These are phyloP conservation scores for Neonectria hederae DNA, from an alignment of 2,329 filamentous ascomycete genomes.

Conservation along the genomic window DNA sequence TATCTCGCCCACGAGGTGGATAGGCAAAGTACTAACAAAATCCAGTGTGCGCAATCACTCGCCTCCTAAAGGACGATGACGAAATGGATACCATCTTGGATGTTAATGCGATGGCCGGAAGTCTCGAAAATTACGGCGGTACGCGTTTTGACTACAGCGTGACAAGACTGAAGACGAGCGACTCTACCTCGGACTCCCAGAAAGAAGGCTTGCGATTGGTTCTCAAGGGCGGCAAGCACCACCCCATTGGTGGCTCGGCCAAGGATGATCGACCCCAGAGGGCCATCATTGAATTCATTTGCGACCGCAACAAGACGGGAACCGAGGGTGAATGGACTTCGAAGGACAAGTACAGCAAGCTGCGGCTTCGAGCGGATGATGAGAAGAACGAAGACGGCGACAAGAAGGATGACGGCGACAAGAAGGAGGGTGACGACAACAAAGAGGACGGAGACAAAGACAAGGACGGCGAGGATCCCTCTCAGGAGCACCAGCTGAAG, in stretches of 20 bases:
- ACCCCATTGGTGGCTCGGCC: constrained; percentile 57
- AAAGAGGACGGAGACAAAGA: constrained; percentile 47
- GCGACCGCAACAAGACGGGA: constrained; percentile 76
- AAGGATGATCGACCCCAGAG: constrained; percentile 69
- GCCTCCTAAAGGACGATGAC: constrained; percentile 61
- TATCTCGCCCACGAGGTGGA: background rate
- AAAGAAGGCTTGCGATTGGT: constrained; percentile 78
- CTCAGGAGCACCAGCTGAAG: constrained; percentile 61
- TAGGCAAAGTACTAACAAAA: constrained; percentile 17
- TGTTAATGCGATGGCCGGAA: constrained; percentile 79
- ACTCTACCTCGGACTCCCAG: constrained; percentile 70
- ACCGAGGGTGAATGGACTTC: constrained; percentile 74
- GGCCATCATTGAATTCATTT: constrained; percentile 86
- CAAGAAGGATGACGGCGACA: constrained; percentile 39
- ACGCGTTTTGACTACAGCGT: constrained; percentile 70
- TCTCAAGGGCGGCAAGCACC: constrained; percentile 68
- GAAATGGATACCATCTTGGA: constrained; percentile 60
- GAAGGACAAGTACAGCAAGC: constrained; percentile 60
- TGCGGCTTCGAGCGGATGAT: constrained; percentile 44
- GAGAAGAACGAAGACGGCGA: constrained; percentile 37
- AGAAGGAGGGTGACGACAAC: constrained; percentile 33
- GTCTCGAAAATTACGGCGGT: constrained; percentile 68
- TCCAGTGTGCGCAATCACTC: constrained; percentile 79
- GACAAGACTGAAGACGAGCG: constrained; percentile 71
- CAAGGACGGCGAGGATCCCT: constrained; percentile 52